A percentile compares a stretch with the other conserved stretches of the same genome.
Evolutionary conservation across 805 yeast genomes (phyloP).

Genomic region (Metschnikowia reukaufii): DNA sequence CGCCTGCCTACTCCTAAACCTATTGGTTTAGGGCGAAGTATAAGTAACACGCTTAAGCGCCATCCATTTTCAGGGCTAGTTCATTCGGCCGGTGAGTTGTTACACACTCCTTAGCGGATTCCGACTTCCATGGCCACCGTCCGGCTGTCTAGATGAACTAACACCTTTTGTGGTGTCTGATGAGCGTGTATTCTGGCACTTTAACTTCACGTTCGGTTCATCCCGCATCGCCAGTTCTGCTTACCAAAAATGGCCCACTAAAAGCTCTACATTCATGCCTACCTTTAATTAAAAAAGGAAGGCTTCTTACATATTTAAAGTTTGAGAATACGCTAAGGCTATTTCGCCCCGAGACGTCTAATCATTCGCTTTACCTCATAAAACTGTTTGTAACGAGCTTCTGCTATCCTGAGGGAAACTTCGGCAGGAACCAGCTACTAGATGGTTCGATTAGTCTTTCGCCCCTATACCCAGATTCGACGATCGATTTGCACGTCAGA

Average conservation of each 20-base stretch:
- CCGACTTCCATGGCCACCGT: constrained; percentile 53
- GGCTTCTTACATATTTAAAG: constrained; percentile 44
- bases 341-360: constrained; percentile 42
- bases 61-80: constrained; percentile 45
- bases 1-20: too few relatives aligned
- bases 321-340: constrained; percentile 43
- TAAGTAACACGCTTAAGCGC: constrained; percentile 39
- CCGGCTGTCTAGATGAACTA: constrained; percentile 53
- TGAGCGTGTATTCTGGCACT: too few relatives aligned
- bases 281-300: constrained; percentile 43
- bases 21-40: constrained; percentile 34
- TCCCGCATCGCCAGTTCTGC: constrained; percentile 46
- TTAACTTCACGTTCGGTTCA: too few relatives aligned
- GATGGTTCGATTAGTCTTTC: constrained; percentile 45
- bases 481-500: constrained; percentile 48
- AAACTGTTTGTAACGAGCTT: constrained; percentile 39
- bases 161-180: too few relatives aligned
- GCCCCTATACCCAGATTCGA: constrained; percentile 47
- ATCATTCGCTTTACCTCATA: constrained; percentile 44
- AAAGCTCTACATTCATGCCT: constrained; percentile 43
- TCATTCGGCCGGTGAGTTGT: constrained; percentile 54
- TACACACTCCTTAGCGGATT: constrained; percentile 56
- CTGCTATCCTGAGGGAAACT: constrained; percentile 37
- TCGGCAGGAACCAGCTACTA: constrained; percentile 41
- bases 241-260: constrained; percentile 43